These are phyloP conservation scores for Dichomitus squalens DNA, from an alignment of 1,284 basidiomycete species.

Conservation along the genomic window DNA sequence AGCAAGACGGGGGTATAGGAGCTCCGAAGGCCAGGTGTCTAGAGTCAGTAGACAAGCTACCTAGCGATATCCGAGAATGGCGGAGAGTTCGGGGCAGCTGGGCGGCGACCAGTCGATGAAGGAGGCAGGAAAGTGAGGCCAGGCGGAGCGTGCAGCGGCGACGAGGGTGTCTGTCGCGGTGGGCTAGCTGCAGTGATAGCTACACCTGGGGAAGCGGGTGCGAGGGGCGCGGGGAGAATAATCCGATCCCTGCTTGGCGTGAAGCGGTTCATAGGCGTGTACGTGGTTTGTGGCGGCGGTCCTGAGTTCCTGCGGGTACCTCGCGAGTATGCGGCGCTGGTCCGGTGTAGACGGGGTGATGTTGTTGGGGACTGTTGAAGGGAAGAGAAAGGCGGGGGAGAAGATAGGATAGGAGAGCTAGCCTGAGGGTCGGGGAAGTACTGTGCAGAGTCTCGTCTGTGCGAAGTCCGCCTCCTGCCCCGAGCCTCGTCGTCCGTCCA, in stretches of 20 bases:
- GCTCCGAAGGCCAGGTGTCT: not conserved
- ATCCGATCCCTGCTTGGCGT: constrained; percentile 21
- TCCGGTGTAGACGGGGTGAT: constrained; percentile 7
- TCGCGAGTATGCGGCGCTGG: constrained; percentile 13
- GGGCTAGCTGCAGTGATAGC: not conserved
- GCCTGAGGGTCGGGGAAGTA: constrained; percentile 3
- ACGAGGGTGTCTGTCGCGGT: not conserved
- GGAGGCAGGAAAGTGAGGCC: constrained; percentile 1
- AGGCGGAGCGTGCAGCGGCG: constrained; percentile 7
- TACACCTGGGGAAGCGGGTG: not conserved
- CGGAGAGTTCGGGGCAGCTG: constrained; percentile 1
- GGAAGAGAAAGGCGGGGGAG: not conserved
- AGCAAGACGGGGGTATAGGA: not conserved
- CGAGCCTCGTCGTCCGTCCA: constrained; percentile 4
- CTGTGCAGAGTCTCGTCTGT: constrained; percentile 20
- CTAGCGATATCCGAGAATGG: not conserved
- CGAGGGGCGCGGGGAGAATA: constrained; percentile 26
- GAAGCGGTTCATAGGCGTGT: constrained; percentile 16
- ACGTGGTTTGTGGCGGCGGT: not conserved
- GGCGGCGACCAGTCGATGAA: not conserved
- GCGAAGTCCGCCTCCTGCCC: constrained; percentile 14
- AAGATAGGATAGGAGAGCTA: not conserved
- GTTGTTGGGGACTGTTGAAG: not conserved
- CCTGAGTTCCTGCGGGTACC: constrained; percentile 15
- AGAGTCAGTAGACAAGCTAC: not conserved